Evolutionary conservation across 129 eudicot species (phyloP), one percentile per base, ranked within the genome.

Genomic region (Lactuca saligna): DNA sequence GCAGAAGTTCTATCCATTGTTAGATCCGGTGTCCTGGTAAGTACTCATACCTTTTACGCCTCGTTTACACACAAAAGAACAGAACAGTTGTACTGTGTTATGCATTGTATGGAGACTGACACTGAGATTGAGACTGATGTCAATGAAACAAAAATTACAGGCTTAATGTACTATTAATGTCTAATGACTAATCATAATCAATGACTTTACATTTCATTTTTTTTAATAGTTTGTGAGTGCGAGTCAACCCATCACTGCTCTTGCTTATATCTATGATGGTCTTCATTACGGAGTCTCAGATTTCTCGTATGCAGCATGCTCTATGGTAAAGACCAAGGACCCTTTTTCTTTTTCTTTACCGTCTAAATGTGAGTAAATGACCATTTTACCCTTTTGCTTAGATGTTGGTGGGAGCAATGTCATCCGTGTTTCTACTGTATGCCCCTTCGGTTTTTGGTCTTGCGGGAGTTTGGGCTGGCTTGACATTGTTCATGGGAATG

Each of bases 211-310:
- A 46, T 13, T 48, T 46, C 9, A 44, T 44, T 2, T 44, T 9
- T 2, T 35, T 73, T 56, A 12, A 37, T 80, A 86, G 91, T 82
- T 86, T 65, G 87, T 83, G 39, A 80, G 91, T 49, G 88, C 86
- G 17, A 86, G 91, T 71, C 88, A 86, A 67, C 91, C 91, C 35
- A 74, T 86, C 57, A 83, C 85, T 6, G 85, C 88, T 58, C 81
- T 86, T 73, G 91, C 91, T 72, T 86, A 86, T 39, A 83, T 86
- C 34, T 86, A 82, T 42, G 91, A 86, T 20, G 91, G 91, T 35
- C 91, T 86, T 57, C 88, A 86, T 46, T 86, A 82, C 44, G 91
- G 91, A 70, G 81, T 86, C 71, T 86, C 88, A 35, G 91, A 86
- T 77, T 86, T 86, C 80, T 59, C 77, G 8, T 86, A 63, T 67